A percentile compares a stretch with the other conserved stretches of the same genome.
Conservation (phyloP, 495 filamentous ascomycete genomes). For the Penicillium coffeae region DNA sequence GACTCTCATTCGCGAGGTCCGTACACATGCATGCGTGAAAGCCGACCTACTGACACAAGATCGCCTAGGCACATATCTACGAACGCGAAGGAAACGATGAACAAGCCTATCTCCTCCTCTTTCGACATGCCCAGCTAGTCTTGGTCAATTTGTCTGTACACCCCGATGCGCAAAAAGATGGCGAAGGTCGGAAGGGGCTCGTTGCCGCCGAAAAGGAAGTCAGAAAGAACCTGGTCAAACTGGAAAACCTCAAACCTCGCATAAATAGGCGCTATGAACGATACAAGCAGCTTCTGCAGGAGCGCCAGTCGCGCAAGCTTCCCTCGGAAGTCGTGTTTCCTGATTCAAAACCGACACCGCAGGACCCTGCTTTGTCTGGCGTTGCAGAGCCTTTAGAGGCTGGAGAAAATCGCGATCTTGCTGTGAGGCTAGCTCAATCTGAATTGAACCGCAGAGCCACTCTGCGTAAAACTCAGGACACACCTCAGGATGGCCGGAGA, state of each 20-base stretch:
- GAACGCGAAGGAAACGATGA: constrained; percentile 79
- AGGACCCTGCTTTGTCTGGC: constrained; percentile 38
- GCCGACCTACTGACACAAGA: constrained; percentile 7
- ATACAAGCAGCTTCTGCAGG: constrained; percentile 52
- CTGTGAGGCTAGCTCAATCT: constrained; percentile 69
- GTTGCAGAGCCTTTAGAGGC: constrained; percentile 59
- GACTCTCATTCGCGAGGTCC: constrained; percentile 73
- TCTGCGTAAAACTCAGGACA: constrained; percentile 48
- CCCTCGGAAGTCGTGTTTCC: constrained; percentile 12
- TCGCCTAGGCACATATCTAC: constrained; percentile 66
- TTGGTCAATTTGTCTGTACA: constrained; percentile 58
- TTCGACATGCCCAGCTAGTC: constrained; percentile 73
- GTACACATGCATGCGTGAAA: constrained; percentile 5
- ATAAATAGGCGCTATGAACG: constrained; percentile 63
- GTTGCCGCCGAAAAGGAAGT: constrained; percentile 51
- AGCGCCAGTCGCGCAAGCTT: constrained; percentile 38
- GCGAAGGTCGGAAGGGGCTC: constrained; percentile 45
- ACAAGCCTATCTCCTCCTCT: constrained; percentile 81
- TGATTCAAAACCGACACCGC: constrained; percentile 14
- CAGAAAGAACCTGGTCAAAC: constrained; percentile 47
- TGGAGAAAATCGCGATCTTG: constrained; percentile 67
- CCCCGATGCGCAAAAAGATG: constrained; percentile 47
- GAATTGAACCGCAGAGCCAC: constrained; percentile 69
- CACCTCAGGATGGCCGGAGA: constrained; percentile 51
- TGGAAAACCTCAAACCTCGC: constrained; percentile 64